phyloP scores from a whole-genome alignment of 768 basidiomycete species.

The Suillus ampliporus region DNA sequence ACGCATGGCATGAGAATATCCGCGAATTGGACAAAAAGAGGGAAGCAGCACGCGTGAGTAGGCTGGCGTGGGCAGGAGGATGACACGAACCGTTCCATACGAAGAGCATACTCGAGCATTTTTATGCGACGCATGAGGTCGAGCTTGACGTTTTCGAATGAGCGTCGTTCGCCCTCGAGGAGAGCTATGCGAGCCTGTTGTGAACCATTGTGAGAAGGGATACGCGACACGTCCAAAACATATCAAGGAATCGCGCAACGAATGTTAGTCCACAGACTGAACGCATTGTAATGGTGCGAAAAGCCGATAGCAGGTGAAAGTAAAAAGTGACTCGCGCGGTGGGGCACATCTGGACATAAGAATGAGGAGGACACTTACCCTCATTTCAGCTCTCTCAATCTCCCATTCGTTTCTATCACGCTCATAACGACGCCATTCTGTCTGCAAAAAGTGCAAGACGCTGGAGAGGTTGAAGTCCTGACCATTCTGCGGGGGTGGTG shows the following conservation, averaged over 20 bases:
- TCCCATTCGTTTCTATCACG: constrained; percentile 99
- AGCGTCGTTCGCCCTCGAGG: constrained; percentile 94
- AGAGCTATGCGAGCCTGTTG: constrained; percentile 92
- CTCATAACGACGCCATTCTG: constrained; percentile 97
- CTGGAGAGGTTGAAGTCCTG: constrained; percentile 93
- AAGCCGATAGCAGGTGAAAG: constrained; percentile 4
- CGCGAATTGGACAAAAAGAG: constrained; percentile 5
- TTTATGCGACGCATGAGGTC: constrained; percentile 97
- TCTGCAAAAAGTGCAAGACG: constrained; percentile 96
- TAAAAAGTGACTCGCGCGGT: constrained; percentile 2
- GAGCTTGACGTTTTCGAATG: constrained; percentile 95
- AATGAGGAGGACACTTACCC: constrained; percentile 59
- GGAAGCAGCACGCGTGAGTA: constrained; percentile 11
- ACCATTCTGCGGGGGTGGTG: constrained; percentile 82
- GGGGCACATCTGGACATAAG: not conserved
- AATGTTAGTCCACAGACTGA: constrained; percentile 1
- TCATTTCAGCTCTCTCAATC: constrained; percentile 99
- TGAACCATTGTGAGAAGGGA: constrained; percentile 18
- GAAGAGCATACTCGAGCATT: constrained; percentile 98
- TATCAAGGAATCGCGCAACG: constrained; percentile 10
- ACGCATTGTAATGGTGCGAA: not conserved
- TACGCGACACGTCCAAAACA: constrained; percentile 37
- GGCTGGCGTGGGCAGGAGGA: constrained; percentile 13
- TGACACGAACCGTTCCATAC: constrained; percentile 87
- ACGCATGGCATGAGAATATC: constrained; percentile 43